phyloP scores from a whole-genome alignment of 2,329 filamentous ascomycete species.

The Cercospora sp. region DNA sequence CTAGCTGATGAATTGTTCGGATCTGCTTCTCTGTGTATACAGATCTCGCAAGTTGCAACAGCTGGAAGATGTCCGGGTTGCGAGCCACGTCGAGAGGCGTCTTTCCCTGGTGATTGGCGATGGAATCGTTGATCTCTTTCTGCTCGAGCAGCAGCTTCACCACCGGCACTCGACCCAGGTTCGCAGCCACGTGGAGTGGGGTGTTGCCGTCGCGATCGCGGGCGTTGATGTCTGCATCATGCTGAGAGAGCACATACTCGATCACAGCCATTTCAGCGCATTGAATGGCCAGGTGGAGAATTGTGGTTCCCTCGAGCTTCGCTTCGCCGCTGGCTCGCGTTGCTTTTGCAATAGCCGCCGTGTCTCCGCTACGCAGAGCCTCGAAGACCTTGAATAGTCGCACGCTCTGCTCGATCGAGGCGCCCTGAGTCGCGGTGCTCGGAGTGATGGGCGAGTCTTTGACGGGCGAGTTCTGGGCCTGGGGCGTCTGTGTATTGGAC shows the following conservation, averaged over 20 bases:
- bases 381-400: slow-evolving; percentile 94
- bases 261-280: slow-evolving; percentile 91
- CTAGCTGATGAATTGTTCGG: slow-evolving; percentile 77
- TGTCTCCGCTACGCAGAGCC: slow-evolving; percentile 85
- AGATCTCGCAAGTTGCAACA: slow-evolving; percentile 84
- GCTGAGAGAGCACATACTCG: slow-evolving; percentile 82
- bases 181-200: slow-evolving; percentile 81
- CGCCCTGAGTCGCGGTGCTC: slow-evolving; percentile 38
- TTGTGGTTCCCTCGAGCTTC: slow-evolving; percentile 75
- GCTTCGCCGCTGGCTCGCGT: slow-evolving; percentile 57
- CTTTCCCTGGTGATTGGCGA: slow-evolving; percentile 81
- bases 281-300: slow-evolving; percentile 91
- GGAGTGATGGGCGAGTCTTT: slow-evolving; percentile 26
- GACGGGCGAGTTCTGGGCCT: slow-evolving; percentile 23
- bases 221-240: slow-evolving; percentile 71
- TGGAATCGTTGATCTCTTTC: slow-evolving; percentile 80
- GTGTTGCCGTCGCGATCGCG: slow-evolving; percentile 92
- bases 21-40: slow-evolving; percentile 86
- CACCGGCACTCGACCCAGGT: slow-evolving; percentile 74
- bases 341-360: slow-evolving; percentile 81
- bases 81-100: slow-evolving; percentile 84
- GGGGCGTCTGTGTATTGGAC: slow-evolving; percentile 30
- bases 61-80: slow-evolving; percentile 92
- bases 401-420: slow-evolving; percentile 83
- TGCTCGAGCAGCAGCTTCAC: slow-evolving; percentile 83